Conservation (phyloP, 1,284 basidiomycete species). For the Anthracocystis walkeri region DNA sequence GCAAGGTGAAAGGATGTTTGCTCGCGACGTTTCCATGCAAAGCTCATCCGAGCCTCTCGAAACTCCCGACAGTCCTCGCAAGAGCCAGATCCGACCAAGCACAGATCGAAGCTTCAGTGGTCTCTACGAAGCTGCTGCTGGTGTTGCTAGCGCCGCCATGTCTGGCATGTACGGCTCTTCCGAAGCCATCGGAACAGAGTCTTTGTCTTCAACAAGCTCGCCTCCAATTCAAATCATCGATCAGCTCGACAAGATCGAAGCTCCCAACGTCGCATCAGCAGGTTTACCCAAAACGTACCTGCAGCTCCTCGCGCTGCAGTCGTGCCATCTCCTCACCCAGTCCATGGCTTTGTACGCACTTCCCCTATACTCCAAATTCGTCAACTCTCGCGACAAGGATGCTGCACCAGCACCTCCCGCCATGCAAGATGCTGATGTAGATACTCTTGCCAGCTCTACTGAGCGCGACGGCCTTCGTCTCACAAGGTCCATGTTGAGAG, state of each 20-base stretch:
- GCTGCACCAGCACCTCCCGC: slow-evolving; percentile 72
- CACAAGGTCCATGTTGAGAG: slow-evolving; percentile 82
- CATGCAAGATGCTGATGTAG: slow-evolving; percentile 70
- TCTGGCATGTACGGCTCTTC: slow-evolving; percentile 47
- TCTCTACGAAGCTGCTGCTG: slow-evolving; percentile 63
- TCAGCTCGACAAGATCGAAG: slow-evolving; percentile 78
- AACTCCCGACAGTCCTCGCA: slow-evolving; percentile 30
- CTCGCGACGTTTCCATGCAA: slow-evolving; percentile 37
- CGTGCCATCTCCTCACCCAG: slow-evolving; percentile 86
- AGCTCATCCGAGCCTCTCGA: slow-evolving; percentile 9
- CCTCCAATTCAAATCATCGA: slow-evolving; percentile 65
- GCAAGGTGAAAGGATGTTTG: slow-evolving; percentile 44
- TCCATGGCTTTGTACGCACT: slow-evolving; percentile 82
- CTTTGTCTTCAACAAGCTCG: slow-evolving; percentile 48
- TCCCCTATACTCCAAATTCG: slow-evolving; percentile 75
- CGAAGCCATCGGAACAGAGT: slow-evolving; percentile 39
- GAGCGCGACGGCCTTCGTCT: slow-evolving; percentile 73
- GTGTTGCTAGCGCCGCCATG: slow-evolving; percentile 59
- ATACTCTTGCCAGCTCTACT: slow-evolving; percentile 13
- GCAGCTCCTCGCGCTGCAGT: slow-evolving; percentile 90
- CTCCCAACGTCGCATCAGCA: slow-evolving; percentile 86
- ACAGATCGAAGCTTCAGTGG: slow-evolving; percentile 52
- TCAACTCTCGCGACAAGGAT: slow-evolving; percentile 69
- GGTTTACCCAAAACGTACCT: slow-evolving; percentile 76
- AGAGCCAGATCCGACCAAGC: slow-evolving; percentile 33